A percentile compares a stretch with the other conserved stretches of the same genome.
phyloP scores from a whole-genome alignment of 148 eudicot genomes.

The Limonium bicolor region DNA sequence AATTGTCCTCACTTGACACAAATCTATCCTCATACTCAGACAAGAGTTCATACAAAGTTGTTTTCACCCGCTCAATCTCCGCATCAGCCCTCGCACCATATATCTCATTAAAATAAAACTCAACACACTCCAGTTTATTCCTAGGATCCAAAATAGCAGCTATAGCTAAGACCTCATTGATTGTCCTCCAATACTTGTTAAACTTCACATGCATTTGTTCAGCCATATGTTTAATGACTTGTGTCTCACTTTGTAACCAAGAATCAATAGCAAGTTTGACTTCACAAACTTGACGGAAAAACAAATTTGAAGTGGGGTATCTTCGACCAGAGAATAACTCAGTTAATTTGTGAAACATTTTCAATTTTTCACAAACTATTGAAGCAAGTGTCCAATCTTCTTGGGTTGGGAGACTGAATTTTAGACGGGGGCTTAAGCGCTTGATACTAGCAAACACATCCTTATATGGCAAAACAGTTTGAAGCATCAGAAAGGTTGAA shows the following conservation, averaged over 20 bases:
- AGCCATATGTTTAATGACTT: not conserved
- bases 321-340: not conserved
- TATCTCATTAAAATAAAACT: not conserved
- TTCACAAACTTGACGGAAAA: constrained; percentile 1
- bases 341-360: constrained; percentile 5
- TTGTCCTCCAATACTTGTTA: constrained; percentile 6
- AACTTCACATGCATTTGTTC: constrained; percentile 6
- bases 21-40: constrained; percentile 6
- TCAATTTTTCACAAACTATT: constrained; percentile 6
- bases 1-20: not conserved
- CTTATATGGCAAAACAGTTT: constrained; percentile 1
- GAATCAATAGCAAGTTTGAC: not conserved
- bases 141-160: constrained; percentile 10
- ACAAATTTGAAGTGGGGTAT: not conserved
- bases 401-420: not conserved
- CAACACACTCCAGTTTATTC: not conserved
- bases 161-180: constrained; percentile 3
- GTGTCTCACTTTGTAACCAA: constrained; percentile 1
- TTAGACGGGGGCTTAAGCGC: not conserved
- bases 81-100: constrained; percentile 3
- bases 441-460: constrained; percentile 4
- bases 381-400: constrained; percentile 5
- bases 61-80: constrained; percentile 1
- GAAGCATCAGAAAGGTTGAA: constrained; percentile 13
- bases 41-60: constrained; percentile 1